Conservation (phyloP, 1,284 basidiomycete genomes). For the Irpex sp. region DNA sequence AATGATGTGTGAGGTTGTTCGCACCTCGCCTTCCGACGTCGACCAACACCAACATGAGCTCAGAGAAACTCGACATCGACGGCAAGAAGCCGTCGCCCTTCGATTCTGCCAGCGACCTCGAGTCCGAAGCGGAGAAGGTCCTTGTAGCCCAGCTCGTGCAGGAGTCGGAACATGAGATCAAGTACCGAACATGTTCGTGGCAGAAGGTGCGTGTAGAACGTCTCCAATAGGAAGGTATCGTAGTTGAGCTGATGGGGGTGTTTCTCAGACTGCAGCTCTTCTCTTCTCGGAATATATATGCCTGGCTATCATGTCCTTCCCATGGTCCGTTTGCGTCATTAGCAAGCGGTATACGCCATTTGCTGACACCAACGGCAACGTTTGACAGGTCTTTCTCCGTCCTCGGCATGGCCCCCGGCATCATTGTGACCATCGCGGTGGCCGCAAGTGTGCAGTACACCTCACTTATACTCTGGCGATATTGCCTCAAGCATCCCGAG, state of each 20-base stretch:
- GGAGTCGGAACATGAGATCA: conserved; percentile 35
- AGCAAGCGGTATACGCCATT: conserved; percentile 1
- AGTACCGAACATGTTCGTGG: conserved; percentile 45
- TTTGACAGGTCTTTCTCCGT: conserved; percentile 47
- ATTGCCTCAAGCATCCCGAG: conserved; percentile 58
- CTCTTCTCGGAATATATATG: conserved; percentile 49
- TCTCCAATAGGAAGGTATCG: not conserved
- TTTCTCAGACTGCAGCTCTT: conserved; percentile 38
- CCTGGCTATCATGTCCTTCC: conserved; percentile 49
- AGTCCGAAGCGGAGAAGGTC: conserved; percentile 12
- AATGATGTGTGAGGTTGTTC: not conserved
- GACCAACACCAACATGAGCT: not conserved
- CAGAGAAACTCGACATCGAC: not conserved
- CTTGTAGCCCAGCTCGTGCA: conserved; percentile 26
- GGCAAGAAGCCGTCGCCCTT: not conserved
- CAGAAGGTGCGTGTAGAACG: conserved; percentile 35
- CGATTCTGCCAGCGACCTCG: conserved; percentile 4
- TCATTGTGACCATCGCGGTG: conserved; percentile 40
- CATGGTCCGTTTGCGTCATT: conserved; percentile 30
- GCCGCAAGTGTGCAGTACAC: conserved; percentile 37
- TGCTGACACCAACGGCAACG: conserved; percentile 13
- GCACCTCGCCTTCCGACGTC: not conserved
- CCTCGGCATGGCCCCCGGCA: conserved; percentile 49
- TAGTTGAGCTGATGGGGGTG: not conserved
- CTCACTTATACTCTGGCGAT: conserved; percentile 49